Evolutionary conservation across 768 basidiomycete species (phyloP).

Genomic region (Podaxis sp.): DNA sequence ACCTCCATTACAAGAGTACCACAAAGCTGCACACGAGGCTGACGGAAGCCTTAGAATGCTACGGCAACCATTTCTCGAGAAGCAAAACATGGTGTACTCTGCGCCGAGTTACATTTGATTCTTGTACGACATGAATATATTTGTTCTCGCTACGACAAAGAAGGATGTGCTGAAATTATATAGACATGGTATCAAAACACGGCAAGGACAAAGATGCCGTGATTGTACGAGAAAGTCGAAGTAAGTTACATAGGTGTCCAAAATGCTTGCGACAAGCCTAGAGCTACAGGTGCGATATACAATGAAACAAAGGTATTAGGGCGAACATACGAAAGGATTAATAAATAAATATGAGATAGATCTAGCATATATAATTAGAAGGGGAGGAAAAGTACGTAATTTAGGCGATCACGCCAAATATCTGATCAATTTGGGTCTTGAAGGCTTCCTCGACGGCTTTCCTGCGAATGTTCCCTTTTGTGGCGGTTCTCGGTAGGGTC

Average conservation of each 20-base stretch:
- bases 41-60: not conserved
- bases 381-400: not conserved
- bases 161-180: not conserved
- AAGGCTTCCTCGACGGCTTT: slow-evolving; percentile 72
- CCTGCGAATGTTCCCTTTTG: slow-evolving; percentile 81
- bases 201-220: not conserved
- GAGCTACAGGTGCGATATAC: slow-evolving; percentile 10
- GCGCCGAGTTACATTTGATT: not conserved
- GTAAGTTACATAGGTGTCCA: not conserved
- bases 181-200: not conserved
- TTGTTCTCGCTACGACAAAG: not conserved
- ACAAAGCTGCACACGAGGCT: not conserved
- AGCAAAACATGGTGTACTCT: not conserved
- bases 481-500: slow-evolving; percentile 72
- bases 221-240: slow-evolving; percentile 3
- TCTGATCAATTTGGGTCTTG: slow-evolving; percentile 53
- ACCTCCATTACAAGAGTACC: not conserved
- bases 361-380: not conserved
- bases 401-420: slow-evolving; percentile 38
- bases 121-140: not conserved
- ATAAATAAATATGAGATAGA: not conserved
- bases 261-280: not conserved
- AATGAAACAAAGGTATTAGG: not conserved
- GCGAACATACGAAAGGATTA: not conserved
- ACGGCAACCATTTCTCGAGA: not conserved